A percentile compares a stretch with the other conserved stretches of the same genome.
phyloP scores from a whole-genome alignment of 495 filamentous ascomycete genomes.

The Podospora anserina region DNA sequence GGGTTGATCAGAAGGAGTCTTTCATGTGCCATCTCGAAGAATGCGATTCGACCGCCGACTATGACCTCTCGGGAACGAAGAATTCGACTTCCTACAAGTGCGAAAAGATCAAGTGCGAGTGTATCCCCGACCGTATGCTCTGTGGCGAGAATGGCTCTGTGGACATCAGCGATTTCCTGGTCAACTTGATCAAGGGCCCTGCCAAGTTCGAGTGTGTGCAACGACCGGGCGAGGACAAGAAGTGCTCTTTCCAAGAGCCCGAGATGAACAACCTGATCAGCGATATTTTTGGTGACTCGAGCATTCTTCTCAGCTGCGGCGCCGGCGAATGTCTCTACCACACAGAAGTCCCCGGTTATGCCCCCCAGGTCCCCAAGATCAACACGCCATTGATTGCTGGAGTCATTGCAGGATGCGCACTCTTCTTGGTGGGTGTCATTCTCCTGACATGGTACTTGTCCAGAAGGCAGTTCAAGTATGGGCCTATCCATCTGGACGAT shows the following conservation, averaged over 20 bases:
- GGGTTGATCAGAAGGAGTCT: constrained; percentile 89
- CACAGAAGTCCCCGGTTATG: constrained; percentile 88
- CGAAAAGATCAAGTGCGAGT: constrained; percentile 77
- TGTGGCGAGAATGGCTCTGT: constrained; percentile 89
- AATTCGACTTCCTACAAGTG: constrained; percentile 85
- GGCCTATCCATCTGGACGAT: constrained; percentile 77
- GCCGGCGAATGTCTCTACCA: constrained; percentile 89
- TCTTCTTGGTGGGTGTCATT: constrained; percentile 85
- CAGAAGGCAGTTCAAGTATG: constrained; percentile 65
- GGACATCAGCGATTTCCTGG: constrained; percentile 85
- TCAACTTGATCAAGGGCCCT: constrained; percentile 75
- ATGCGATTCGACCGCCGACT: constrained; percentile 68
- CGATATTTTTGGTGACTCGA: constrained; percentile 82
- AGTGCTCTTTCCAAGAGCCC: constrained; percentile 82
- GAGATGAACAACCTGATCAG: constrained; percentile 87
- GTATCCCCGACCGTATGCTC: constrained; percentile 86
- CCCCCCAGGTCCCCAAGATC: constrained; percentile 85
- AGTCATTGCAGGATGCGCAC: constrained; percentile 79
- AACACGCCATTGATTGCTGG: constrained; percentile 95
- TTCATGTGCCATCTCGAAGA: constrained; percentile 90
- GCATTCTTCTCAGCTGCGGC: constrained; percentile 76
- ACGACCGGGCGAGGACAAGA: constrained; percentile 54
- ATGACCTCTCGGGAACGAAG: constrained; percentile 53
- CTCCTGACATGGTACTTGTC: constrained; percentile 87
- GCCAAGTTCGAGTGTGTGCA: constrained; percentile 75